Conservation (phyloP, 83 land plant species). For the Picea engelmannii region DNA sequence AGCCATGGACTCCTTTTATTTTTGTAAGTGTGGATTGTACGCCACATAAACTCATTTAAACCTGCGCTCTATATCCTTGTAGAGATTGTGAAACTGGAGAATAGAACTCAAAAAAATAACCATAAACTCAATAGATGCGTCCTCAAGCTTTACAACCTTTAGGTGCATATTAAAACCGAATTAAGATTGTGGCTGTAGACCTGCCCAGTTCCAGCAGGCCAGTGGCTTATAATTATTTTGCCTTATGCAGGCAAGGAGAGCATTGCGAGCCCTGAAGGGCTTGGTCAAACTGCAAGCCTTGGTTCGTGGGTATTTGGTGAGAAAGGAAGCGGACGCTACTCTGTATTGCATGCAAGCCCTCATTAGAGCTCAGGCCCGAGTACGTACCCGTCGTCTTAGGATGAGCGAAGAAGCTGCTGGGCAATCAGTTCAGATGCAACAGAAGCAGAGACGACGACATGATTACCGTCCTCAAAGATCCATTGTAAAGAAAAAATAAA, state of each 20-base stretch:
- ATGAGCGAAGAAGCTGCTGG: conserved; percentile 2
- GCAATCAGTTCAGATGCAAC: background rate
- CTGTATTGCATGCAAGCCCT: conserved; percentile 51
- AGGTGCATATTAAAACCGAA: no score
- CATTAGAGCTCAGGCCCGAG: conserved; percentile 51
- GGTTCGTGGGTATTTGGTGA: conserved; percentile 63
- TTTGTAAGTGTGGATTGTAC: no score
- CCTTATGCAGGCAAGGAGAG: conserved; percentile 53
- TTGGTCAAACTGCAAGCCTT: conserved; percentile 73
- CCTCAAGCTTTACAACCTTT: no score
- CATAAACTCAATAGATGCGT: no score
- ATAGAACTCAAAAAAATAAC: no score
- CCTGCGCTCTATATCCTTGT: no score
- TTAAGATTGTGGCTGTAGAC: no score
- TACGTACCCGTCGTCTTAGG: conserved; percentile 27
- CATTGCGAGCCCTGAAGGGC: conserved; percentile 61
- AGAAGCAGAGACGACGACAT: background rate
- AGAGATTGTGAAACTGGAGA: no score
- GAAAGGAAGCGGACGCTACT: conserved; percentile 50
- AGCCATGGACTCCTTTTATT: no score
- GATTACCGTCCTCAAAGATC: conserved; percentile 2
- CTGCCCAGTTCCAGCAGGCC: no score
- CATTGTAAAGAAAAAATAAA: conserved; percentile 9
- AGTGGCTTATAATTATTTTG: no score
- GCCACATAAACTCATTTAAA: no score